These are phyloP conservation scores for Pyrenula aspistea DNA, from an alignment of 495 filamentous ascomycete species.

Conservation along the genomic window DNA sequence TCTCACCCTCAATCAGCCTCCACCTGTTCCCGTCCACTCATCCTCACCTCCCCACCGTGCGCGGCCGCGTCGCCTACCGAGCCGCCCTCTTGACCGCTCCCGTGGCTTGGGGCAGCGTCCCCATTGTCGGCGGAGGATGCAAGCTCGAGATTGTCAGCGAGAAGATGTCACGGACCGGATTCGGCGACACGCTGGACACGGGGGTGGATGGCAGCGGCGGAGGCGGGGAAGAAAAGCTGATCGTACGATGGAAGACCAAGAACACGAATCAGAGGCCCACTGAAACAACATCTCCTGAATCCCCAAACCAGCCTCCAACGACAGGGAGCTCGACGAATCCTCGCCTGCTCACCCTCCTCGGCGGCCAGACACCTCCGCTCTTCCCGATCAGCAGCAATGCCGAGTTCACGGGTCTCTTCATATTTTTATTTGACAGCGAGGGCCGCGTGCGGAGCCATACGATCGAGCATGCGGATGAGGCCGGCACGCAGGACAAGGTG, in stretches of 20 bases:
- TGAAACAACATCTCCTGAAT: constrained; percentile 18
- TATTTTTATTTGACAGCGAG: constrained; percentile 90
- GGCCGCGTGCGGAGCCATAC: constrained; percentile 76
- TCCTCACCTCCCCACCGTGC: constrained; percentile 84
- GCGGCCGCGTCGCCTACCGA: constrained; percentile 78
- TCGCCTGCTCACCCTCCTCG: constrained; percentile 26
- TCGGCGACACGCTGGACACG: constrained; percentile 13
- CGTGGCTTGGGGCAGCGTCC: constrained; percentile 86
- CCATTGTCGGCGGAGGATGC: constrained; percentile 73
- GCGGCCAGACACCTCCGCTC: constrained; percentile 52
- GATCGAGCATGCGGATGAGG: constrained; percentile 83
- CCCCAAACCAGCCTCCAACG: constrained; percentile 8
- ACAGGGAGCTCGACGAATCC: constrained; percentile 20
- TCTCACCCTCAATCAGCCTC: constrained; percentile 81
- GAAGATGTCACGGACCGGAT: constrained; percentile 56
- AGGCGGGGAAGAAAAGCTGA: constrained; percentile 57
- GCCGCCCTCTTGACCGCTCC: constrained; percentile 93
- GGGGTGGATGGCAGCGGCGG: constrained; percentile 13
- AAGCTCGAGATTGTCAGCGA: constrained; percentile 77
- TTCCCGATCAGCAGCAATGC: constrained; percentile 56
- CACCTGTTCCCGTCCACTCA: constrained; percentile 96
- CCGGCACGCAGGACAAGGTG: constrained; percentile 55
- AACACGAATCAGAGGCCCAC: constrained; percentile 12
- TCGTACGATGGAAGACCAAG: constrained; percentile 73
- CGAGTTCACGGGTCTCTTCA: constrained; percentile 59